Evolutionary conservation across 2,329 filamentous ascomycete species (phyloP).

Genomic region (Colletotrichum eremochloae): DNA sequence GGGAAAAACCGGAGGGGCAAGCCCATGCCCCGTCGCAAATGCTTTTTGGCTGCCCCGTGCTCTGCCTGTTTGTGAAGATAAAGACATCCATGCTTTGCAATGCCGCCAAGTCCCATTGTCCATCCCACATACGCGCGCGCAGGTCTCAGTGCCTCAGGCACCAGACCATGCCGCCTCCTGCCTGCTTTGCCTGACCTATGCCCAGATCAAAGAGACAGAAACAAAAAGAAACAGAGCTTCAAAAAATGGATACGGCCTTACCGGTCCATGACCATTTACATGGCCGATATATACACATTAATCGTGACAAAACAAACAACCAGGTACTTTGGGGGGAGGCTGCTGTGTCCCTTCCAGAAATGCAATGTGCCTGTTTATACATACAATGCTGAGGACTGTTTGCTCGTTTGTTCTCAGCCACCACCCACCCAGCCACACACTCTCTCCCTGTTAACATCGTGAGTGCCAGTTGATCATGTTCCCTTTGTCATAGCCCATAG

Average conservation of each 20-base stretch:
- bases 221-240: not conserved
- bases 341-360: constrained; percentile 38
- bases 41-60: not conserved
- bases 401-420: constrained; percentile 13
- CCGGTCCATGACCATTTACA: not conserved
- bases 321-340: constrained; percentile 17
- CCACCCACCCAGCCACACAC: not conserved
- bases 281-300: constrained; percentile 34
- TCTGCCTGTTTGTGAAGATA: not conserved
- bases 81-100: constrained; percentile 8
- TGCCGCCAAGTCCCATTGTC: not conserved
- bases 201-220: not conserved
- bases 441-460: not conserved
- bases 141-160: not conserved
- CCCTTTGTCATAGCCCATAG: not conserved
- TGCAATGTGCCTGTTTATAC: constrained; percentile 40
- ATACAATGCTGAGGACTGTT: constrained; percentile 33
- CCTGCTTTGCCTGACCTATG: not conserved
- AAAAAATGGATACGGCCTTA: constrained; percentile 3
- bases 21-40: not conserved
- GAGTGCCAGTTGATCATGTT: not conserved
- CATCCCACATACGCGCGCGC: not conserved
- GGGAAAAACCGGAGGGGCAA: not conserved
- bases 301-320: constrained; percentile 25
- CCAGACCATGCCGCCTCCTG: constrained; percentile 4